Base-by-base conservation (phyloP, 805 yeast species). In the Metschnikowia bowlesiae region DNA sequence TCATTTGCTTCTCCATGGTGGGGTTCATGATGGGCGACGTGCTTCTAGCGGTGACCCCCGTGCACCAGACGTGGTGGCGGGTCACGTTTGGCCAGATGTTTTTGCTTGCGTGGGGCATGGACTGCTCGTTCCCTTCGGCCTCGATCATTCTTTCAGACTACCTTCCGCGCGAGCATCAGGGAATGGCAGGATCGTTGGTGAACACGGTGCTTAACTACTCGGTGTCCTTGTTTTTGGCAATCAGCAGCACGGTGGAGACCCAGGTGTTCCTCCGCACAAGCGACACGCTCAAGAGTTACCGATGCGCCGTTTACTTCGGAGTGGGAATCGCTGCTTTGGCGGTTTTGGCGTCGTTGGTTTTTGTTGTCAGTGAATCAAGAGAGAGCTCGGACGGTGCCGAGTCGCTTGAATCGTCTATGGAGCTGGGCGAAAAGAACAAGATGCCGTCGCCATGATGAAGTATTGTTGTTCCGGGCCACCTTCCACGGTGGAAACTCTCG, bases 121-220 rank as follows among this genome's bases (percentile, higher is more conserved):
- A 87, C 62, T 69, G 83, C 63, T 81, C 87, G 29, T 87, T 85
- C 64, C 92, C 94, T 0, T 84, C 91, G 0, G 83, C 87, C 0
- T 80, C 89, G 0, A 73, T 86, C 44, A 75, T 84, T 11, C 63
- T 86, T 39, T 78, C 85, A 7, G 82, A 82, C 52, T 69, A 69
- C 43, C 68, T 86, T 35, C 90, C 91, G 0, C 64, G 71, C 44
- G 71, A 76, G 51, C 81, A 83, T 56, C 94, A 87, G 66, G 94
- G 92, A 8, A 80, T 84, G 76, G 91, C 90, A 0, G 90, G 89
- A 0, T 83, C 89, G 0, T 68, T 87, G 45, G 83, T 85, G 4
- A 75, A 84, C 18, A 85, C 94, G 0, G 81, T 84, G 57, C 81
- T 84, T 10, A 87, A 84, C 63, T 87, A 87, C 62, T 81, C 90